Conservation (phyloP, 1,139 yeast species). For the Sugiyamaella xylanicola region DNA sequence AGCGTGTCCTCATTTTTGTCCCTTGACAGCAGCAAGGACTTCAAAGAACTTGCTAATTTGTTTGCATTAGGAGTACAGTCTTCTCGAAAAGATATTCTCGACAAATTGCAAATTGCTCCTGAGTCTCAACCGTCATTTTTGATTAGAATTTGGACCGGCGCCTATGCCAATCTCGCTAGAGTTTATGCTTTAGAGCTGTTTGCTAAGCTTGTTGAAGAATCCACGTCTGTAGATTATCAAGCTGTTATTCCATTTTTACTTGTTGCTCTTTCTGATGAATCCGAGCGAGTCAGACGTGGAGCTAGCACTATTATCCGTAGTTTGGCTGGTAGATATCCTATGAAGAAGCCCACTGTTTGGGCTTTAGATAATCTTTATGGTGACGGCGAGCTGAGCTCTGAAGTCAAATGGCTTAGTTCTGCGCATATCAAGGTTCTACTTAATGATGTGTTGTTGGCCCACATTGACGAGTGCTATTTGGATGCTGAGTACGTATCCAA, state of each 20-base stretch:
- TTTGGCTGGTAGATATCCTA: conserved; percentile 42
- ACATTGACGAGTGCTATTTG: conserved; percentile 47
- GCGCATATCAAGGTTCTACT: conserved; percentile 60
- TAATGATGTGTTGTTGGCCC: conserved; percentile 45
- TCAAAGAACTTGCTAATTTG: conserved; percentile 47
- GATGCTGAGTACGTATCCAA: conserved; percentile 50
- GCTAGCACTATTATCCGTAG: conserved; percentile 47
- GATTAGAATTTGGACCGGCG: conserved; percentile 39
- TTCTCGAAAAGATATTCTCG: conserved; percentile 23
- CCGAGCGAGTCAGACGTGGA: conserved; percentile 45
- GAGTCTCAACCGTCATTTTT: conserved; percentile 36
- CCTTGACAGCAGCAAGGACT: conserved; percentile 47
- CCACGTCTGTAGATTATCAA: conserved; percentile 38
- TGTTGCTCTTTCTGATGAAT: conserved; percentile 36
- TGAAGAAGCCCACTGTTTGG: conserved; percentile 47
- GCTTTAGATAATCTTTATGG: conserved; percentile 51
- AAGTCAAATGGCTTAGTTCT: conserved; percentile 59
- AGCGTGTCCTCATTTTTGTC: conserved; percentile 47
- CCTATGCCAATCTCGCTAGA: conserved; percentile 39
- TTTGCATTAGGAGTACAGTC: conserved; percentile 40
- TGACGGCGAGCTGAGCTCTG: conserved; percentile 47
- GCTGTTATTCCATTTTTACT: conserved; percentile 40
- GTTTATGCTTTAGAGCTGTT: conserved; percentile 36
- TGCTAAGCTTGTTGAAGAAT: conserved; percentile 25
- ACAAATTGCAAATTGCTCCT: conserved; percentile 23